These are phyloP conservation scores for Pichia sp. DNA, from an alignment of 1,139 yeast species.

Conservation along the genomic window DNA sequence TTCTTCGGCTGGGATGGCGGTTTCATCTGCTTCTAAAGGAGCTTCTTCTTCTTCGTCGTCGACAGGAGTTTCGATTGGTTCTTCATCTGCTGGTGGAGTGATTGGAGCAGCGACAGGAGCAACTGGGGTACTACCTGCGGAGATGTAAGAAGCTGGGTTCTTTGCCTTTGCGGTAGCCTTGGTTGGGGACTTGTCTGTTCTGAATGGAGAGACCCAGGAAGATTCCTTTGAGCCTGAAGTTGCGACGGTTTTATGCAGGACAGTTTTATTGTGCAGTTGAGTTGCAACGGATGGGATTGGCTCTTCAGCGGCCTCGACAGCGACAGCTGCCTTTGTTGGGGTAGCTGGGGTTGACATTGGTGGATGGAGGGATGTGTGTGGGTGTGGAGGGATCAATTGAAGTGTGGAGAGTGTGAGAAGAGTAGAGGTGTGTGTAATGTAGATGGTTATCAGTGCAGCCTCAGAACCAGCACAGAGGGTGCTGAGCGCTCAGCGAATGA, in stretches of 20 bases:
- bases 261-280: conserved; percentile 4
- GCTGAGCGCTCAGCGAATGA: no score
- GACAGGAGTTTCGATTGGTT: conserved; percentile 44
- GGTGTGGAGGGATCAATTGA: no score
- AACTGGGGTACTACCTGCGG: conserved; percentile 19
- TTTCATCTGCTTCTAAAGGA: conserved; percentile 7
- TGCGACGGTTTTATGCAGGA: conserved; percentile 14
- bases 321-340: no score
- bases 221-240: conserved; percentile 7
- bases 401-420: no score
- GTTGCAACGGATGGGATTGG: background rate
- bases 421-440: no score
- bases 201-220: conserved; percentile 55
- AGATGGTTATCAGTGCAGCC: no score
- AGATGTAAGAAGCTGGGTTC: conserved; percentile 25
- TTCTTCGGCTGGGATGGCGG: conserved; percentile 3
- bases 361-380: no score
- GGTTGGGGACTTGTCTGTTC: no score
- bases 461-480: no score
- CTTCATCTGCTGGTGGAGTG: conserved; percentile 28
- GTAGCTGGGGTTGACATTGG: no score
- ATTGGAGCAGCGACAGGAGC: background rate
- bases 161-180: conserved; percentile 7
- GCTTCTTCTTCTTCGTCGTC: conserved; percentile 13
- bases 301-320: no score